phyloP scores from a whole-genome alignment of 2,329 filamentous ascomycete species.

The Nemania sp. region DNA sequence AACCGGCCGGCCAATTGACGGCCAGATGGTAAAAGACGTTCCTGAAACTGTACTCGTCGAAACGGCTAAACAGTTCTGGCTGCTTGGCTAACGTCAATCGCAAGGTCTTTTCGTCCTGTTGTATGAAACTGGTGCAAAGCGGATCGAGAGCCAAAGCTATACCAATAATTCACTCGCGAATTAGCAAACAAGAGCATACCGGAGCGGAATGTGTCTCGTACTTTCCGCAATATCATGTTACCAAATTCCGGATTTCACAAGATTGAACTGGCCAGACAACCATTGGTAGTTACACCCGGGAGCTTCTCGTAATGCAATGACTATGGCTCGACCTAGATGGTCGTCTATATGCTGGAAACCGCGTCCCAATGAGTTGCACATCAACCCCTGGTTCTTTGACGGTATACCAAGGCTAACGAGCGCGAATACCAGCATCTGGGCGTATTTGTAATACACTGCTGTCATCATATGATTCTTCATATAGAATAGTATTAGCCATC shows the following conservation, averaged over 20 bases:
- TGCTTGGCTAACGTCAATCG: neutral
- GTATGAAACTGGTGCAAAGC: neutral
- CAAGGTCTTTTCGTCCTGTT: neutral
- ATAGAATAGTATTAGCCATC: too few relatives aligned
- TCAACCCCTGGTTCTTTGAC: neutral
- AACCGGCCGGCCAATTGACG: constrained; percentile 1
- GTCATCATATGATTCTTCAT: too few relatives aligned
- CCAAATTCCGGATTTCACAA: neutral
- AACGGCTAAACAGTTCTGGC: neutral
- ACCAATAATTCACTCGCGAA: neutral
- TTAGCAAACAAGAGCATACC: too few relatives aligned
- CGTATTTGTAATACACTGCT: too few relatives aligned
- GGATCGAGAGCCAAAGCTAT: neutral
- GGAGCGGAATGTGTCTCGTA: too few relatives aligned
- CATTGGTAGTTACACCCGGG: neutral
- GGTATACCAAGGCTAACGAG: neutral
- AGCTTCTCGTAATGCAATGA: neutral
- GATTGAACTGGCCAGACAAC: neutral
- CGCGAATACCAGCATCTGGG: neutral
- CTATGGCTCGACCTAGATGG: neutral
- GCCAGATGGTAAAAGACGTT: neutral
- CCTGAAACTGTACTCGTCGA: too few relatives aligned
- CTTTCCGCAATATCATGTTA: too few relatives aligned
- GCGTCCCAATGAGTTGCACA: neutral
- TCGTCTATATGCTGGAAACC: neutral